Base-by-base conservation (phyloP, 192 early-diverging fungal species). In the Rhizophagus sp. region DNA sequence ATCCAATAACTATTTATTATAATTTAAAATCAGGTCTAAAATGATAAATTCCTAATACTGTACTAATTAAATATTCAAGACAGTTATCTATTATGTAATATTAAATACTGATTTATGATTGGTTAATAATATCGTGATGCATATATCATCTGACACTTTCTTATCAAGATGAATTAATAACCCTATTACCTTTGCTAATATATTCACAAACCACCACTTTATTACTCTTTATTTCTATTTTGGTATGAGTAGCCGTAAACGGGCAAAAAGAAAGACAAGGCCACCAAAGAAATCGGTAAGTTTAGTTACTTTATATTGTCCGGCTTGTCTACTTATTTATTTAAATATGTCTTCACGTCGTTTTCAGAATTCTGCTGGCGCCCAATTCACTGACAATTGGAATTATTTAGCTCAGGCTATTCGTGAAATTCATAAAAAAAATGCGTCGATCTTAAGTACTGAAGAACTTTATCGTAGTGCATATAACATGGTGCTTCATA, bases 381-480 rank as follows among this genome's bases (percentile, higher is more conserved):
- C 73, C 6, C 81, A 84, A 39, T 88, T 87, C 65, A 84, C 88
- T 36, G 87, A 83, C 15, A 83, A 83, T 12, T 96, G 94, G 92
- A 76, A 86, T 39, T 85, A 89, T 36, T 84, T 99, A 10, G 83
- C 88, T 24, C 83, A 82, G 61, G 96, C 94, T 50, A 96, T 97
- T 49, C 85, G 78, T 17, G 92, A 95, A 80, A 99, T 98, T 73
- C 95, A 96, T 84, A 87, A 87, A 49, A 90, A 94, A 83, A 95
- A 96, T 83, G 90, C 93, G 2, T 89, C 89, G 17, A 83, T 86
- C 76, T 85, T 99, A 27, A 92, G 91, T 27, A 97, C 92, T 77
- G 97, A 99, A 83, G 92, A 95, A 82, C 87, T 98, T 1, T 98
- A 96, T 82, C 88, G 96, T 67, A 94, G 88, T 71, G 96, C 94